phyloP scores from a whole-genome alignment of 164 flowering plant species.

The Akebia trifoliata region DNA sequence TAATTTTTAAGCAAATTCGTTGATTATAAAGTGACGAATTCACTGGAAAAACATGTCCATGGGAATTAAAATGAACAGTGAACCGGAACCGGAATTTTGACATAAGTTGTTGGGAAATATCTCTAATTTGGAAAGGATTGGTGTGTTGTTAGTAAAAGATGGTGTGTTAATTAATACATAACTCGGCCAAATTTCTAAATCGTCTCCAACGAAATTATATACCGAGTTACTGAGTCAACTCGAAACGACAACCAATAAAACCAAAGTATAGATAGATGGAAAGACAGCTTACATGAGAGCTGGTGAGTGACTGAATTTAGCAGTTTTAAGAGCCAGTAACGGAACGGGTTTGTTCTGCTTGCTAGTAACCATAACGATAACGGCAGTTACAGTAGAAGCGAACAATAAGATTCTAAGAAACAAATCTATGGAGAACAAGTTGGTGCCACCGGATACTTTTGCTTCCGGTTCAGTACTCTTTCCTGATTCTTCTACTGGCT shows the following conservation, averaged over 20 bases:
- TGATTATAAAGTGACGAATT: too few species aligned
- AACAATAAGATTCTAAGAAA: slow-evolving; percentile 21
- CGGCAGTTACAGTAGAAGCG: slow-evolving; percentile 15
- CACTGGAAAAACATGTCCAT: too few species aligned
- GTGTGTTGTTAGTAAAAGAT: too few species aligned
- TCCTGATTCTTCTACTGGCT: not conserved
- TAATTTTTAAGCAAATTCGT: too few species aligned
- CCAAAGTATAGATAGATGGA: not conserved
- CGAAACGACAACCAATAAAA: not conserved
- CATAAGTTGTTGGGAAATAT: too few species aligned
- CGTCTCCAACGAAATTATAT: too few species aligned
- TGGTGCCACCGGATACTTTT: not conserved
- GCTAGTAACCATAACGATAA: slow-evolving; percentile 22
- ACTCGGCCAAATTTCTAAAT: too few species aligned
- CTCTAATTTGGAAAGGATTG: too few species aligned
- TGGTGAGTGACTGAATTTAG: slow-evolving; percentile 23
- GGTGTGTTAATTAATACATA: too few species aligned
- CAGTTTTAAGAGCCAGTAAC: not conserved
- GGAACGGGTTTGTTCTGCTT: slow-evolving; percentile 18
- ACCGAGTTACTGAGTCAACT: too few species aligned
- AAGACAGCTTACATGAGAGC: slow-evolving; percentile 25
- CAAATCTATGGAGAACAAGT: slow-evolving; percentile 5
- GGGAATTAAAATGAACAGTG: too few species aligned
- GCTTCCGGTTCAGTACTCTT: slow-evolving; percentile 4
- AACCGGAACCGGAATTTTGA: too few species aligned